These are phyloP conservation scores for Rhodotorula sp. DNA, from an alignment of 1,284 basidiomycete genomes.

Conservation along the genomic window DNA sequence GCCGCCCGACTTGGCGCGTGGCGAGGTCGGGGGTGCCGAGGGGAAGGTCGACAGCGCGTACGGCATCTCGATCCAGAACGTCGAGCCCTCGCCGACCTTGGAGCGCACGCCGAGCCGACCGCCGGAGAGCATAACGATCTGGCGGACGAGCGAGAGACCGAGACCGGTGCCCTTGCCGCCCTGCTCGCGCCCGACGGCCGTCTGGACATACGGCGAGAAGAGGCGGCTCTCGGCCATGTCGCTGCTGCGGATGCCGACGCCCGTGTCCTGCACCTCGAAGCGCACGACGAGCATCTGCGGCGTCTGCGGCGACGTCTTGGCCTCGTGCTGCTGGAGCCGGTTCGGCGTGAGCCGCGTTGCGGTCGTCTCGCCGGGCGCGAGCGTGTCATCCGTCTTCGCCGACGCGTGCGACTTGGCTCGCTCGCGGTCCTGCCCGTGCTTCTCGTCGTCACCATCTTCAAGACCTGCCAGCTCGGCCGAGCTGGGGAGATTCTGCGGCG, in stretches of 20 bases:
- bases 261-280: slow-evolving; percentile 79
- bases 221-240: slow-evolving; percentile 66
- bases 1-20: too few relatives aligned
- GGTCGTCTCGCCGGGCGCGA: slow-evolving; percentile 22
- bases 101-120: slow-evolving; percentile 68
- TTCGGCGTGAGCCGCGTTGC: slow-evolving; percentile 27
- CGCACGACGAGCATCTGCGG: slow-evolving; percentile 59
- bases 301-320: slow-evolving; percentile 32
- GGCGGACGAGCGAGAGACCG: slow-evolving; percentile 83
- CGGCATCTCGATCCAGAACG: slow-evolving; percentile 74
- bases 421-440: neutral
- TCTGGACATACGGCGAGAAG: slow-evolving; percentile 47
- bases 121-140: slow-evolving; percentile 79
- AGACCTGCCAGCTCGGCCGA: slow-evolving; percentile 10
- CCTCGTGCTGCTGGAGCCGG: slow-evolving; percentile 33
- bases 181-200: slow-evolving; percentile 68
- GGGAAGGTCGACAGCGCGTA: slow-evolving; percentile 30
- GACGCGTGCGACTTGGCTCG: neutral
- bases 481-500: neutral
- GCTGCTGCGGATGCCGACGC: slow-evolving; percentile 67
- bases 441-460: neutral
- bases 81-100: slow-evolving; percentile 54
- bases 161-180: slow-evolving; percentile 51
- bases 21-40: too few relatives aligned
- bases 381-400: slow-evolving; percentile 6